Percentiles rank a stretch among this genome's conserved stretches.
These are phyloP conservation scores for Yarrowia sp. DNA, from an alignment of 805 yeast genomes.

Conservation along the genomic window DNA sequence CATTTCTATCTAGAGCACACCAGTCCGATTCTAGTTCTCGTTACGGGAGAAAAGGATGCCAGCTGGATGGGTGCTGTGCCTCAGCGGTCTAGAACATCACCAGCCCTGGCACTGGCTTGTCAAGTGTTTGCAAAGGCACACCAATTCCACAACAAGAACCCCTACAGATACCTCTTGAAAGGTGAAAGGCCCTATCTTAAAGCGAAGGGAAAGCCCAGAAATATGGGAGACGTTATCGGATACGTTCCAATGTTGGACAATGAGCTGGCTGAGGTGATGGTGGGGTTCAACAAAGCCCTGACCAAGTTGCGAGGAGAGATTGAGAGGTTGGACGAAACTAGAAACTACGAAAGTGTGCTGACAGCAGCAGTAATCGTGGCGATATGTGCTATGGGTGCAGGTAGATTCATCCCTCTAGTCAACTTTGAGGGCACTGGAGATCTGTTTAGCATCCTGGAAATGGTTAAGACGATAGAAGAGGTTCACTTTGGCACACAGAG, in stretches of 20 bases:
- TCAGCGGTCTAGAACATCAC: not conserved
- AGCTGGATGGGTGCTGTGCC: not conserved
- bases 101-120: not conserved
- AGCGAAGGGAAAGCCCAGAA: not conserved
- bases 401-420: not conserved
- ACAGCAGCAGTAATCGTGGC: not conserved
- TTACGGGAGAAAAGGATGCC: not conserved
- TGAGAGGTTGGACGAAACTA: not conserved
- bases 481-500: not conserved
- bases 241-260: not conserved
- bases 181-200: not conserved
- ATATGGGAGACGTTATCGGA: not conserved
- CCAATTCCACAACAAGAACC: not conserved
- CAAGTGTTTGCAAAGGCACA: not conserved
- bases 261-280: not conserved
- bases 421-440: not conserved
- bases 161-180: not conserved
- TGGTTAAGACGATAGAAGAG: not conserved
- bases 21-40: not conserved
- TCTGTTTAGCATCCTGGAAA: not conserved
- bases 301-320: not conserved
- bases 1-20: not conserved
- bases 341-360: not conserved
- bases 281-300: not conserved
- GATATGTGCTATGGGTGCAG: not conserved